Base-by-base conservation (phyloP, 805 yeast genomes). In the Scheffersomyces stipitis region DNA sequence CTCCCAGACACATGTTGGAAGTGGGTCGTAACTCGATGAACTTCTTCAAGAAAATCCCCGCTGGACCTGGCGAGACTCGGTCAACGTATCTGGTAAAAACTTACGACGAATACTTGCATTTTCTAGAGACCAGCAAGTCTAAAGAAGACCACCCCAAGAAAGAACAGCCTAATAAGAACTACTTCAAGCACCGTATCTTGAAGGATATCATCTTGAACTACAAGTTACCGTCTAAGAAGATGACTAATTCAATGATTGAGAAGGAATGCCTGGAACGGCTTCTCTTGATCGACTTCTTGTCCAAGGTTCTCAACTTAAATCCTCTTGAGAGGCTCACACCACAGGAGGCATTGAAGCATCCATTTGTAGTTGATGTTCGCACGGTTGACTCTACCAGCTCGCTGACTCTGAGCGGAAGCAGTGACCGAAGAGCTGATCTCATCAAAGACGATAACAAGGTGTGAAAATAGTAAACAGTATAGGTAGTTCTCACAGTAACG, bases 321-420 rank as follows among this genome's bases (percentile, higher is more conserved):
- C 99, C 99, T 0, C 73, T 93, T 49, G 96, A 89, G 58, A 77
- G 99, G 50, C 85, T 96, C 84, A 87, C 97, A 0, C 99, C 99
- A 9, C 96, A 88, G 48, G 97, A 93, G 59, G 99, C 98, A 0
- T 69, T 82, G 12, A 69, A 78, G 59, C 99, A 93, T 64, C 97
- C 98, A 0, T 93, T 93, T 59, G 79, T 93, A 14, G 84, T 44
- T 31, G 69, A 63, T 34, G 45, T 49, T 10, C 36, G 33, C 13
- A 37, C 32, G 16, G 35, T 36, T 5, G 36, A 39, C 30, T 14
- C 15, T 23, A 20, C 7, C 9, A 20, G 24, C 24, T 20, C 24
- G 10, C 7, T 10, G 24, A 7, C 24, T 20, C 24, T 20, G 24
- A 20, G 9, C 10, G 24, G 24, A 20, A 20, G 24, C 24, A 10